Base-by-base conservation (phyloP, 129 eudicot genomes). In the Pseudognaphalium luteoalbum region DNA sequence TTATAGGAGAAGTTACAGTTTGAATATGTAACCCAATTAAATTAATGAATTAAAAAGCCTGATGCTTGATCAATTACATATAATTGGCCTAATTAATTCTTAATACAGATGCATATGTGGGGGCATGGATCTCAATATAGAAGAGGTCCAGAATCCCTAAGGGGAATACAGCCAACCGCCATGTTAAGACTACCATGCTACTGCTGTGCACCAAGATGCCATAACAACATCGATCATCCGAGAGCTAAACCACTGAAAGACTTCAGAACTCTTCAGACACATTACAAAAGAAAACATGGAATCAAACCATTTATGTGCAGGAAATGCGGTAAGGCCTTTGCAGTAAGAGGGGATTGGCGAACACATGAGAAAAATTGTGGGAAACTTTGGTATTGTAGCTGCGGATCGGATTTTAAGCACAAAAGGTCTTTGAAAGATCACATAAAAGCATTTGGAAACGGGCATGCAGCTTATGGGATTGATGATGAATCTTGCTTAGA, bases 81-180 rank as follows among this genome's bases (percentile, higher is more conserved):
- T 47, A 65, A 75, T 35, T 34, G 10, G 11, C 10, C 37, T 75
- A 35, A 19, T 37, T 25, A 25, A 16, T 25, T 25, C 28, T 25
- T 25, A 25, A 8, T 60, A 25, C 82, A 92, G 96, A 92, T 92
- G 97, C 97, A 92, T 81, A 92, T 92, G 97, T 92, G 97, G 97
- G 97, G 97, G 41, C 97, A 92, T 86, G 97, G 97, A 80, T 92
- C 97, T 56, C 93, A 92, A 68, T 92, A 92, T 65, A 87, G 97
- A 72, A 91, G 87, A 85, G 97, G 97, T 0, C 96, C 97, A 30
- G 96, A 91, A 76, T 89, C 97, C 10, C 75, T 92, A 39, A 81
- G 88, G 73, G 97, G 97, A 62, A 85, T 89, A 70, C 97, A 92
- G 30, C 97, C 97, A 70, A 89, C 97, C 42, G 97, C 93, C 73